Evolutionary conservation across 305 asterid genomes (phyloP), one percentile per base, ranked within the genome.

Genomic region (Rubia tinctorum): DNA sequence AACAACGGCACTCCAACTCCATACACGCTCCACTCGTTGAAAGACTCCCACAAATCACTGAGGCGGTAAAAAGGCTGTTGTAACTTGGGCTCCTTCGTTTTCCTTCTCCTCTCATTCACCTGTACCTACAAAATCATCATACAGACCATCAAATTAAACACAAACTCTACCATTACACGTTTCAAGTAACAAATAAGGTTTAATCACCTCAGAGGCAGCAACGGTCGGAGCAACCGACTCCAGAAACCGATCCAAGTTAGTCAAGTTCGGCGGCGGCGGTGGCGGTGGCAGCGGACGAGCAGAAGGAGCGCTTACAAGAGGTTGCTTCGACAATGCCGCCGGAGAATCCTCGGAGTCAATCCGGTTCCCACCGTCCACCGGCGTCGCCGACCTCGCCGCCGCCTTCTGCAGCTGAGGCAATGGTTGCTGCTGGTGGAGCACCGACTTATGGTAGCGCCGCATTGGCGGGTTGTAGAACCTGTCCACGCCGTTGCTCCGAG

Each of bases 201-300:
- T 11, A 1, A 8, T 61, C 17, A 92, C 98, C 98, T 88, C 91
- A 66, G 88, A 37, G 62, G 86, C 91, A 71, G 78, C 73, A 40
- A 90, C 76, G 27, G 64, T 75, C 1, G 93, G 92, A 75, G 91
- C 77, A 60, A 90, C 89, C 20, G 97, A 80, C 58, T 86, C 89
- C 86, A 85, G 77, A 77, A 90, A 77, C 23, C 93, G 89, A 81
- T 88, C 98, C 61, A 90, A 83, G 86, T 92, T 88, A 6, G 94
- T 84, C 13, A 74, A 70, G 56, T 67, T 78, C 73, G 58, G 6
- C 5, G 59, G 69, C 68, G 25, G 39, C 5, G 80, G 39, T n/a
- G n/a, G n/a, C n/a, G n/a, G n/a, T n/a, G n/a, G n/a, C n/a, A n/a
- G n/a, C 9, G 80, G 83, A 25, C 76, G 67, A 53, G 84, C 64